These are phyloP conservation scores for Fagopyrum esculentum DNA, from an alignment of 148 eudicot genomes.

Conservation along the genomic window DNA sequence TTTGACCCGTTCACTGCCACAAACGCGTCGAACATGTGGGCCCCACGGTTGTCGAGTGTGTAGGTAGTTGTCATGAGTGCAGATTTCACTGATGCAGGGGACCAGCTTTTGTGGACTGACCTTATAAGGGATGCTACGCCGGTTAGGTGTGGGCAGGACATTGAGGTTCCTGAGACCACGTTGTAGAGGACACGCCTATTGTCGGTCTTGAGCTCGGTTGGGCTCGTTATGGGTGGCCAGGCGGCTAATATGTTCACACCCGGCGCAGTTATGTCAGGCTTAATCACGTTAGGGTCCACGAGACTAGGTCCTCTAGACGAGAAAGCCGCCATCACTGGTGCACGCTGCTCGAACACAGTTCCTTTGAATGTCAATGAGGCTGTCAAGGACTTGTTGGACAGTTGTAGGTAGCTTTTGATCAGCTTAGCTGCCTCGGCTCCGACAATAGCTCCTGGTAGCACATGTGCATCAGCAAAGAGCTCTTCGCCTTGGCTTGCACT, in stretches of 20 bases:
- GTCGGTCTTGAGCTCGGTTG: constrained; percentile 43
- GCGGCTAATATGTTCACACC: constrained; percentile 70
- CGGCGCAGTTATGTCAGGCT: constrained; percentile 67
- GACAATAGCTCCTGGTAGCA: constrained; percentile 46
- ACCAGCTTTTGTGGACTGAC: constrained; percentile 54
- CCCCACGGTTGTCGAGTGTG: constrained; percentile 28
- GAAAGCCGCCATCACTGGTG: constrained; percentile 64
- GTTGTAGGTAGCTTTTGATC: constrained; percentile 28
- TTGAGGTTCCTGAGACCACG: constrained; percentile 65
- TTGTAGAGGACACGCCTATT: constrained; percentile 50
- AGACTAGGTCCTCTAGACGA: constrained; percentile 66
- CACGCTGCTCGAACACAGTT: constrained; percentile 33
- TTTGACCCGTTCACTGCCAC: constrained; percentile 22
- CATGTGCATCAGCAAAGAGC: constrained; percentile 56
- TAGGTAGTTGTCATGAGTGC: constrained; percentile 70
- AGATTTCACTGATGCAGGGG: constrained; percentile 68
- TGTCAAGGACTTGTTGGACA: constrained; percentile 21
- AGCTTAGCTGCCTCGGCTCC: constrained; percentile 41
- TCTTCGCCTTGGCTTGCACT: constrained; percentile 44
- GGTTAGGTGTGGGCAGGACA: constrained; percentile 76
- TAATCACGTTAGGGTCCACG: constrained; percentile 49
- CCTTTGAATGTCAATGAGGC: constrained; percentile 46
- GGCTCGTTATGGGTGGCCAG: constrained; percentile 57
- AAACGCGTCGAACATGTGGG: constrained; percentile 36
- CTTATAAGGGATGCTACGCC: constrained; percentile 55